These are phyloP conservation scores for Physaria fendleri DNA, from an alignment of 345 rosid species.

Conservation along the genomic window DNA sequence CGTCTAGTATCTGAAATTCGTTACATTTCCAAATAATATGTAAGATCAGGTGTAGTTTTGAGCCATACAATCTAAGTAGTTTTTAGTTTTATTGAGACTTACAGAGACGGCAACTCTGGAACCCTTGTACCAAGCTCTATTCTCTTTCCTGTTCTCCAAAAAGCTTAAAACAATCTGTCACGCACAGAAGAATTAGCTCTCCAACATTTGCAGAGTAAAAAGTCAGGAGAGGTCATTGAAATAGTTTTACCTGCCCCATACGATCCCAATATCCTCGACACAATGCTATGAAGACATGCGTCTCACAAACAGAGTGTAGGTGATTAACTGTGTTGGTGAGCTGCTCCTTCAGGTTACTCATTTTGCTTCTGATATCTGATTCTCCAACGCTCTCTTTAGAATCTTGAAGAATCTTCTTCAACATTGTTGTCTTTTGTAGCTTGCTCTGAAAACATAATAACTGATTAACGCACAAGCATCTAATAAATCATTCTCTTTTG, in stretches of 20 bases:
- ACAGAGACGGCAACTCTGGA: constrained; percentile 79
- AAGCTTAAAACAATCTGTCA: constrained; percentile 75
- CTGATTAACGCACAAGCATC: neutral
- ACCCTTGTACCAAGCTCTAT: constrained; percentile 94
- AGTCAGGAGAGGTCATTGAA: neutral
- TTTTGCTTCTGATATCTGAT: constrained; percentile 63
- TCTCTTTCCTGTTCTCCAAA: constrained; percentile 93
- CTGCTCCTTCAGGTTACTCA: constrained; percentile 85
- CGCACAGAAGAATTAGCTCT: constrained; percentile 6
- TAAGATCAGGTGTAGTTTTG: neutral
- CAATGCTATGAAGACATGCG: constrained; percentile 69
- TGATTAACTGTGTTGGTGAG: constrained; percentile 68
- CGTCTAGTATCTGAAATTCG: constrained; percentile 74
- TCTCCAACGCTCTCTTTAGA: constrained; percentile 81
- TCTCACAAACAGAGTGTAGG: constrained; percentile 67
- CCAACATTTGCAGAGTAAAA: neutral
- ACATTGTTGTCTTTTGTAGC: constrained; percentile 64
- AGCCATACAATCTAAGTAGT: neutral
- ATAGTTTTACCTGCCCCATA: constrained; percentile 77
- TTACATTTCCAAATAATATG: neutral
- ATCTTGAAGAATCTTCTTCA: constrained; percentile 92
- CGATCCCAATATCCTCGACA: constrained; percentile 95
- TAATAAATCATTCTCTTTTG: neutral
- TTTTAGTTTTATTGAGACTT: constrained; percentile 15
- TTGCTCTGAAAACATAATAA: constrained; percentile 46